These are phyloP conservation scores for Millerozyma miso DNA, from an alignment of 805 yeast species.

Conservation along the genomic window DNA sequence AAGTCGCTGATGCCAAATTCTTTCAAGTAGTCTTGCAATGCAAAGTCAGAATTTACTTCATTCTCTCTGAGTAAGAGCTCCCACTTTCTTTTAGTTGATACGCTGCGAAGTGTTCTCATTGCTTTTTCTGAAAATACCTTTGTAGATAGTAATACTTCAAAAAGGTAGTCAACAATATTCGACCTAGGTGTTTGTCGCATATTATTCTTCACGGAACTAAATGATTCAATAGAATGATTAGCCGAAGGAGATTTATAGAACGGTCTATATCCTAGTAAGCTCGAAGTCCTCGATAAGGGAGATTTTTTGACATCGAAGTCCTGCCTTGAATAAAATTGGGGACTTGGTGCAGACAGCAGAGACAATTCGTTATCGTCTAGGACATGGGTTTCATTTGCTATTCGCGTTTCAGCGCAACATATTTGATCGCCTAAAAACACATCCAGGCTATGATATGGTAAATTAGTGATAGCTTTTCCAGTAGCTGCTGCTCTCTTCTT, in stretches of 20 bases:
- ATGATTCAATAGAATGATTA: constrained; percentile 28
- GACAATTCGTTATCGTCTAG: background rate
- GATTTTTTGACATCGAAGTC: background rate
- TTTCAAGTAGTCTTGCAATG: constrained; percentile 19
- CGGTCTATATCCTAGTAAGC: background rate
- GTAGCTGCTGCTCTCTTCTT: background rate
- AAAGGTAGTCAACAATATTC: constrained; percentile 34
- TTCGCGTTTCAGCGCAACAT: background rate
- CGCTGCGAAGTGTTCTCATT: constrained; percentile 25
- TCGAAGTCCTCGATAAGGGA: background rate
- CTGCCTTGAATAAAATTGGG: background rate
- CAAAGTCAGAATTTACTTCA: constrained; percentile 34
- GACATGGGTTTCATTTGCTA: background rate
- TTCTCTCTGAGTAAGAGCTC: constrained; percentile 38
- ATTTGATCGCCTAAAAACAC: background rate
- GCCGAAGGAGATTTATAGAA: background rate
- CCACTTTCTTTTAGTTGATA: constrained; percentile 38
- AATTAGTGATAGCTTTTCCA: background rate
- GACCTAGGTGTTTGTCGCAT: constrained; percentile 32
- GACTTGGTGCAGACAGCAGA: background rate
- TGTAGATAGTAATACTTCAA: constrained; percentile 33
- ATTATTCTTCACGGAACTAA: constrained; percentile 27
- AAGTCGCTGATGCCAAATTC: background rate
- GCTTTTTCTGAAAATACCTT: constrained; percentile 37
- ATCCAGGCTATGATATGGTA: background rate